These are phyloP conservation scores for Pseudogymnoascus destructans DNA, from an alignment of 2,329 filamentous ascomycete species.

Conservation along the genomic window DNA sequence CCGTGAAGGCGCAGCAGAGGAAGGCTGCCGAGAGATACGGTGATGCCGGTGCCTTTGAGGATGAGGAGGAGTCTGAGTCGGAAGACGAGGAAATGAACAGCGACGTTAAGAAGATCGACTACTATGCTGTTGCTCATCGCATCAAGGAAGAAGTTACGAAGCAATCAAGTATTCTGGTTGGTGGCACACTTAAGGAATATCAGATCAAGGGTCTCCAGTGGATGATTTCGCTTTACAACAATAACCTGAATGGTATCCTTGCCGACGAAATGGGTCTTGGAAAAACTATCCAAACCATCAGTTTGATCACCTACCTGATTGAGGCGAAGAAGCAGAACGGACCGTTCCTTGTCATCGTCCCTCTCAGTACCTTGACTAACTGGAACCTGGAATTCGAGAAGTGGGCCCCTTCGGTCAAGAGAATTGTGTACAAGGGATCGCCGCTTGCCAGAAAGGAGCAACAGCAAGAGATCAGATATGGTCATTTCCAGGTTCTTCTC, in stretches of 20 bases:
- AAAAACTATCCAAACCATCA: slow-evolving; percentile 98
- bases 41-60: slow-evolving; percentile 35
- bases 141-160: slow-evolving; percentile 81
- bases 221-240: slow-evolving; percentile 99
- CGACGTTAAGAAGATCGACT: slow-evolving; percentile 77
- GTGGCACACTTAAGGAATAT: slow-evolving; percentile 90
- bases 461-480: slow-evolving; percentile 86
- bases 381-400: slow-evolving; percentile 99
- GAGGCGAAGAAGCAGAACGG: slow-evolving; percentile 87
- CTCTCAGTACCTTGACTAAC: slow-evolving; percentile 91
- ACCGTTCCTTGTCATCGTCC: slow-evolving; percentile 92
- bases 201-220: slow-evolving; percentile 97
- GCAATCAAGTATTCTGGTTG: slow-evolving; percentile 78
- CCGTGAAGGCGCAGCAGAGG: slow-evolving; percentile 87
- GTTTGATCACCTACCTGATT: slow-evolving; percentile 91
- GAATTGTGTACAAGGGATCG: slow-evolving; percentile 94
- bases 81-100: slow-evolving; percentile 57
- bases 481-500: slow-evolving; percentile 87
- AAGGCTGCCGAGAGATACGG: slow-evolving; percentile 69
- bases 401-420: slow-evolving; percentile 79
- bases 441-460: slow-evolving; percentile 78
- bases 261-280: slow-evolving; percentile 99
- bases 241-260: slow-evolving; percentile 96
- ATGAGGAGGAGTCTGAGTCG: slow-evolving; percentile 50
- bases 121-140: slow-evolving; percentile 95